Conservation (phyloP, 345 rosid species). For the Excoecaria cochinchinensis region DNA sequence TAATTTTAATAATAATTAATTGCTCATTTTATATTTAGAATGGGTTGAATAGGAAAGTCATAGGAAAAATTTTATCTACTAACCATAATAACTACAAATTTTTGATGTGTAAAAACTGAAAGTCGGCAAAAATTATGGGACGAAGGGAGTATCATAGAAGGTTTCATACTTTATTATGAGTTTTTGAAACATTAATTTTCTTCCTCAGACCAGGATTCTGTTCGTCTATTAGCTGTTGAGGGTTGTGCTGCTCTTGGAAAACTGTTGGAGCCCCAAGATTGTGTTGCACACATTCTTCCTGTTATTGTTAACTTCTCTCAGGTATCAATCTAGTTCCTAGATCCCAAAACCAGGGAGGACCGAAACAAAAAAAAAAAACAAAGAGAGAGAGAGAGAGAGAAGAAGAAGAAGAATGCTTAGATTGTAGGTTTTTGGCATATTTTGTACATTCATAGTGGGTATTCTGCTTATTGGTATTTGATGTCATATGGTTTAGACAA, state of each 20-base stretch:
- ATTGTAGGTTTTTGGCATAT: background rate
- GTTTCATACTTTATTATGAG: too few species aligned
- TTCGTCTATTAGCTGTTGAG: constrained; percentile 91
- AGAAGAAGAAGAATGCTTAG: background rate
- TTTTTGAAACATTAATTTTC: too few species aligned
- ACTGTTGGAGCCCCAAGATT: constrained; percentile 88
- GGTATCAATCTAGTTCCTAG: constrained; percentile 38
- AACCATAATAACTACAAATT: too few species aligned
- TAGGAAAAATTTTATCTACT: too few species aligned
- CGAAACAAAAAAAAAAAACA: too few species aligned
- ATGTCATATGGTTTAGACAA: background rate
- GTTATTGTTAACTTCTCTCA: constrained; percentile 93
- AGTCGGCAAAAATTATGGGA: too few species aligned
- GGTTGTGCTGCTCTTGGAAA: constrained; percentile 97
- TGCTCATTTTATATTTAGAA: too few species aligned
- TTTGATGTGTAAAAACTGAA: too few species aligned
- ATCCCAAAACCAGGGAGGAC: background rate
- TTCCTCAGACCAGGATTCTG: constrained; percentile 90
- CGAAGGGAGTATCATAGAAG: too few species aligned
- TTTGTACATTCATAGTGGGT: background rate
- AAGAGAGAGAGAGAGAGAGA: background rate
- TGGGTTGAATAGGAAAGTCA: too few species aligned
- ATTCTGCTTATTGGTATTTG: background rate
- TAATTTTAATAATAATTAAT: too few species aligned
- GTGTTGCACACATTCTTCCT: constrained; percentile 83